These are phyloP conservation scores for Monosporascus sp. DNA, from an alignment of 2,329 filamentous ascomycete genomes.

Conservation along the genomic window DNA sequence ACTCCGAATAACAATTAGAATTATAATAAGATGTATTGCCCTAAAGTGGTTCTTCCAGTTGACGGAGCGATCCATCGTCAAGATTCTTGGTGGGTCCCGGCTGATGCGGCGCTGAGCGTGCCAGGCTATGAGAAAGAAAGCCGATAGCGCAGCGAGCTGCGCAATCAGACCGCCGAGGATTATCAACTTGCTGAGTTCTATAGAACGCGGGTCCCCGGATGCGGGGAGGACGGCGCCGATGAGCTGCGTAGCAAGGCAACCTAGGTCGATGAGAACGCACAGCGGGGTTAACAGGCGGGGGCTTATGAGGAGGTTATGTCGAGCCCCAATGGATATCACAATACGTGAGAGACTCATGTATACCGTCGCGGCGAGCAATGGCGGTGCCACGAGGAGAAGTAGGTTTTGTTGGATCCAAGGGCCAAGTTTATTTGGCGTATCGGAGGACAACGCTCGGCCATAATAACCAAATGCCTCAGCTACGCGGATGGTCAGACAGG, in stretches of 20 bases:
- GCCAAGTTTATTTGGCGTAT: background rate
- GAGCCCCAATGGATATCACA: background rate
- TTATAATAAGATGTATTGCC: background rate
- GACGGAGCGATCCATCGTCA: background rate
- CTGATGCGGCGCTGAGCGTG: background rate
- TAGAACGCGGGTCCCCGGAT: background rate
- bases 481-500: background rate
- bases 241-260: background rate
- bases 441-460: background rate
- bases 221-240: background rate
- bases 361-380: background rate
- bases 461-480: constrained; percentile 3
- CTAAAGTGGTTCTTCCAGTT: background rate
- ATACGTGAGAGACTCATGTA: background rate
- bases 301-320: background rate
- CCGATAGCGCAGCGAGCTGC: background rate
- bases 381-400: background rate
- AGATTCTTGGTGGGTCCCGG: background rate
- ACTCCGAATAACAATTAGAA: background rate
- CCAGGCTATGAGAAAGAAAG: background rate
- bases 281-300: background rate
- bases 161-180: background rate
- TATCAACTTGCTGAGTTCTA: background rate
- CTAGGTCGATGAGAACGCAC: background rate
- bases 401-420: background rate